Base-by-base conservation (phyloP, 345 rosid genomes). In the Ceriops tagal region DNA sequence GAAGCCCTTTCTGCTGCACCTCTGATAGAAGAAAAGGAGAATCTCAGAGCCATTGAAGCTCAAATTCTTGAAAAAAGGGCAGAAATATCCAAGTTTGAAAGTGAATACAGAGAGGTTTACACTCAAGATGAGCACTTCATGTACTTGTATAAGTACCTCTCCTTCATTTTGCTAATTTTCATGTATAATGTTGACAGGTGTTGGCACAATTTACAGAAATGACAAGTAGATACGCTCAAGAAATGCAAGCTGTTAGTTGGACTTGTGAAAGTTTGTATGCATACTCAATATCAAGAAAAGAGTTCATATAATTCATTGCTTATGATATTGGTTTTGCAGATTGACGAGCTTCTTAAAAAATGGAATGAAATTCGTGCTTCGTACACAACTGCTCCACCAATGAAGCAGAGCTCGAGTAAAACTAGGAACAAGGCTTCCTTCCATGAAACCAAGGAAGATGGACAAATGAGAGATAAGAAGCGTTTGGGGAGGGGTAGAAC, bases 181-280 rank as follows among this genome's bases (percentile, higher is more conserved):
- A 63, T 30, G 16, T 55, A n/a, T 53, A 69, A 19, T 74, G 66
- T 70, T 72, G 49, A 57, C 83, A 89, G 95, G 97, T 96, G 26
- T 79, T 92, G 61, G 80, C 86, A 69, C 98, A 90, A 70, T 96
- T 96, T 79, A 84, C 96, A 0, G 91, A 90, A 78, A 92, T 96
- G 97, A 96, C 98, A 16, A 77, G 86, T 78, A 82, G 93, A 82
- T 96, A 92, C 64, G 81, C 99, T 1, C 89, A 83, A 71, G 99
- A 96, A 78, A 96, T 96, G 97, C 92, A 90, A 81, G 85, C 83
- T 55, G 99, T 89, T 71, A 82, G 96, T 79, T 79, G 59, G 61
- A 37, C 39, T 68, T 8, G 2, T 56, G 64, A n/a, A 49, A 35
- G 39, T 58, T 27, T 64, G 73, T 60, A 19, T 57, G 39, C 28